Conservation (phyloP, 2,329 filamentous ascomycete genomes). For the Fusarium albosuccineum region DNA sequence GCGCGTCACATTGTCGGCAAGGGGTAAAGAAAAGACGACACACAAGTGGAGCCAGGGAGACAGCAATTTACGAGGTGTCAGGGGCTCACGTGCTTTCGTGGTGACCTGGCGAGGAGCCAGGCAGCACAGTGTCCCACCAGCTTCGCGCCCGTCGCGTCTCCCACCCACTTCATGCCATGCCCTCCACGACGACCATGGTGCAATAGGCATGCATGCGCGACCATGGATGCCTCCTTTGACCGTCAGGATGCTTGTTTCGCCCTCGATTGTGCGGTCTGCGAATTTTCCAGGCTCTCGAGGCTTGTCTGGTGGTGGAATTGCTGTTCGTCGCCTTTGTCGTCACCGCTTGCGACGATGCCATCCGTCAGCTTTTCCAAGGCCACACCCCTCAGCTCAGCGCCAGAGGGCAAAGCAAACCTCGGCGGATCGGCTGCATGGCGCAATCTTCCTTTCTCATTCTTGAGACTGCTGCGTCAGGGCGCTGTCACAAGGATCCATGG, state of each 20-base stretch:
- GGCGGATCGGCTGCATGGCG: conserved; percentile 45
- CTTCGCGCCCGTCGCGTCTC: conserved; percentile 60
- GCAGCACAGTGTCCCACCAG: conserved; percentile 51
- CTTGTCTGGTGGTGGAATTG: conserved; percentile 40
- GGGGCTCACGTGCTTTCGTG: conserved; percentile 60
- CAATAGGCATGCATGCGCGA: conserved; percentile 32
- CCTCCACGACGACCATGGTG: conserved; percentile 48
- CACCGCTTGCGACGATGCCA: conserved; percentile 25
- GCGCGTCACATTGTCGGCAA: conserved; percentile 35
- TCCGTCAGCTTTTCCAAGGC: conserved; percentile 32
- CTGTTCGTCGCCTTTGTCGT: conserved; percentile 19
- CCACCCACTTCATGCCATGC: conserved; percentile 56
- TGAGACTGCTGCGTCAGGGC: conserved; percentile 28
- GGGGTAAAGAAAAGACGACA: conserved; percentile 36
- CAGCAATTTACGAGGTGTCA: conserved; percentile 27
- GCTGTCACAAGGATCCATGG: conserved; percentile 19
- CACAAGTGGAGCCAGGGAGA: conserved; percentile 20
- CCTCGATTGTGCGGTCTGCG: fast-evolving
- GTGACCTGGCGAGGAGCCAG: conserved; percentile 53
- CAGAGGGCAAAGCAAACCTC: conserved; percentile 44
- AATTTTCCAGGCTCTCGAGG: conserved; percentile 43
- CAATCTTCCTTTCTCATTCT: conserved; percentile 46
- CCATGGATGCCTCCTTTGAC: conserved; percentile 45
- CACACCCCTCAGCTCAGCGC: conserved; percentile 43
- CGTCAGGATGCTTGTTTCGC: conserved; percentile 23